Base-by-base conservation (phyloP, 2,329 filamentous ascomycete species). In the Zelopaecilomyces penicillatus region DNA sequence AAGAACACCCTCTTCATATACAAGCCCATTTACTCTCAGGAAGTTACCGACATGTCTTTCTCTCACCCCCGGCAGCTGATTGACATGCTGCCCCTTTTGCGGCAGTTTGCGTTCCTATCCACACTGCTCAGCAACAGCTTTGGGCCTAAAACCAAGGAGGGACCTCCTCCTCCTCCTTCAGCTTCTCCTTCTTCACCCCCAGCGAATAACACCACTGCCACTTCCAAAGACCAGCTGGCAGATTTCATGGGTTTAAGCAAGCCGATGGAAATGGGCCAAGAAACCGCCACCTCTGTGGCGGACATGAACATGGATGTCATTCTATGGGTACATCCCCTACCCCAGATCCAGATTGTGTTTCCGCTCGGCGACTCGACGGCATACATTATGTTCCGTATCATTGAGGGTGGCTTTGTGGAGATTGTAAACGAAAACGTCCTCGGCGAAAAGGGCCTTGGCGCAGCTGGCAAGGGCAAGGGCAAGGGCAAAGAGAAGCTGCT, bases 31-130 rank as follows among this genome's bases (percentile, higher is more conserved):
- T 87, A 83, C 52, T 83, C 82, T 0, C 76, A 82, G 45, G 70
- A 73, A 3, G 62, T 94, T 6, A 76, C 75, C 1, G 78, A 83
- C 44, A 69, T 93, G 30, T 80, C 85, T 0, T 91, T 94, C 57
- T 78, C 80, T 3, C 87, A 94, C 56, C 87, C 87, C 0, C 76
- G 80, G 41, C 86, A 94, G 57, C 67, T 94, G 4, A 68, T 90
- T 5, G 74, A 78, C 43, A 78, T 90, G 57, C 70, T 94, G n/a
- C 85, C 87, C 0, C 69, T 75, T 4, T 68, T 93, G 11, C 74
- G 87, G 10, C 87, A 93, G 59, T 93, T 87, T 57, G 83, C 83
- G 0, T 80, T 85, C 52, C 67, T 87, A 4, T 79, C 79, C 1
- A 77, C 71, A 0, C 63, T 93, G 3, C 69, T 91, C 4, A 67